These are phyloP conservation scores for Beauveria varroae DNA, from an alignment of 2,329 filamentous ascomycete species.

Conservation along the genomic window DNA sequence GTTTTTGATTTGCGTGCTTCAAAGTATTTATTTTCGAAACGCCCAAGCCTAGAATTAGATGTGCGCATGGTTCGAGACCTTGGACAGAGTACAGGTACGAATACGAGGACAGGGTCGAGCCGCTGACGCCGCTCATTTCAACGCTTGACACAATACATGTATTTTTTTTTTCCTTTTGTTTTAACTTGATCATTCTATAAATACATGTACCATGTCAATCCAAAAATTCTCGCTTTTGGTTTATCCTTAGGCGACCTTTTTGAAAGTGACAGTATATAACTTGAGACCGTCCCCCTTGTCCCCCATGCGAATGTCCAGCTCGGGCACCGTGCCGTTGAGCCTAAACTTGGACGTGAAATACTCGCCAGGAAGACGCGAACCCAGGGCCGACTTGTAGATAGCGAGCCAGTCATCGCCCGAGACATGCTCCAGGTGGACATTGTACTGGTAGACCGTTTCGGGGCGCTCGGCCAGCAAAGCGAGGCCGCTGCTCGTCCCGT, in stretches of 20 bases:
- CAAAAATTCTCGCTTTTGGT: not conserved
- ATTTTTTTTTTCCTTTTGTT: not conserved
- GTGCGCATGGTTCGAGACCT: not conserved
- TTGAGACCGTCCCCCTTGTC: not conserved
- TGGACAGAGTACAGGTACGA: not conserved
- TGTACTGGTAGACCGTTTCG: not conserved
- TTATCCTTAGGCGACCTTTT: not conserved
- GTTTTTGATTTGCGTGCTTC: no score
- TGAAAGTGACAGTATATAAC: not conserved
- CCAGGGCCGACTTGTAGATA: not conserved
- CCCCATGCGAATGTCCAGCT: not conserved
- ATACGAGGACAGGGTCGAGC: constrained; percentile 8
- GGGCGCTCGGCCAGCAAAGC: not conserved
- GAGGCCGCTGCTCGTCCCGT: no score
- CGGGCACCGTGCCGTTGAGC: not conserved
- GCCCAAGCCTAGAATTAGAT: not conserved
- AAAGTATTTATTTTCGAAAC: no score
- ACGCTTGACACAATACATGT: not conserved
- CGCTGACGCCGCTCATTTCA: not conserved
- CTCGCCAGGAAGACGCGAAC: not conserved
- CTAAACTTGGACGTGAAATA: not conserved
- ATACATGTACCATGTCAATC: not conserved
- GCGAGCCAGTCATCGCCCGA: not conserved
- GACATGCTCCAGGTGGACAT: not conserved
- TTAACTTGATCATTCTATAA: not conserved